A percentile compares a stretch with the other conserved stretches of the same genome.
phyloP scores from a whole-genome alignment of 1,139 yeast species.

The Saccharomyces pastorianus region DNA sequence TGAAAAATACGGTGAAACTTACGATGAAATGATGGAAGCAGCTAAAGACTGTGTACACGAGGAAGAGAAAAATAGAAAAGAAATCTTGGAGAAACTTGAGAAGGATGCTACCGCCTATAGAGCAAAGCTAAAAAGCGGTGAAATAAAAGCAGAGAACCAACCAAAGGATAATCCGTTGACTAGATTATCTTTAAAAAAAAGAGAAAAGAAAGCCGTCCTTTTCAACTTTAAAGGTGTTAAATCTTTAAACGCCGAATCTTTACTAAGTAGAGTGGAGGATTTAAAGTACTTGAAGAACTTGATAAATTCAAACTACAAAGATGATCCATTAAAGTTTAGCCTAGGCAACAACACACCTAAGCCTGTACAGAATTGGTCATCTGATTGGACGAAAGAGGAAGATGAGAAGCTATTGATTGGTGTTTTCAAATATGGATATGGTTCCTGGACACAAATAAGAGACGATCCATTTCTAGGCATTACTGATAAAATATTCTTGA shows the following conservation, averaged over 20 bases:
- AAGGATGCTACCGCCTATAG: constrained; percentile 54
- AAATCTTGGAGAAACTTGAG: constrained; percentile 51
- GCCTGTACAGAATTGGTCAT: constrained; percentile 84
- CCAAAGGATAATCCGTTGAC: constrained; percentile 39
- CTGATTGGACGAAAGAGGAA: constrained; percentile 75
- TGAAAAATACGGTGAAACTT: constrained; percentile 69
- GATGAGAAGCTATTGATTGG: constrained; percentile 86
- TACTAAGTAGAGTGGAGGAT: constrained; percentile 75
- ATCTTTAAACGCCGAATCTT: constrained; percentile 82
- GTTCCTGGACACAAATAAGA: constrained; percentile 88
- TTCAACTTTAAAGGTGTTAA: constrained; percentile 87
- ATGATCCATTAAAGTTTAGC: constrained; percentile 49
- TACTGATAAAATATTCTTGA: constrained; percentile 74
- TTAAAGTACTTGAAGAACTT: constrained; percentile 53
- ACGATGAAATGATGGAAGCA: constrained; percentile 55
- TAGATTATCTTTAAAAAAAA: constrained; percentile 46
- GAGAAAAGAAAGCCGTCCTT: constrained; percentile 79
- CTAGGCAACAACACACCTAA: constrained; percentile 54
- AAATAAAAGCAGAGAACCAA: constrained; percentile 31
- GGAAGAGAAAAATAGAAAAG: constrained; percentile 57
- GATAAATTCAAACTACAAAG: constrained; percentile 29
- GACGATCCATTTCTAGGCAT: constrained; percentile 90
- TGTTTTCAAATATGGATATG: constrained; percentile 87
- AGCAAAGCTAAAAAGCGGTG: constrained; percentile 36
- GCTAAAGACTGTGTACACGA: constrained; percentile 57